These are phyloP conservation scores for Neopestalotiopsis clavispora DNA, from an alignment of 2,329 filamentous ascomycete genomes.

Conservation along the genomic window DNA sequence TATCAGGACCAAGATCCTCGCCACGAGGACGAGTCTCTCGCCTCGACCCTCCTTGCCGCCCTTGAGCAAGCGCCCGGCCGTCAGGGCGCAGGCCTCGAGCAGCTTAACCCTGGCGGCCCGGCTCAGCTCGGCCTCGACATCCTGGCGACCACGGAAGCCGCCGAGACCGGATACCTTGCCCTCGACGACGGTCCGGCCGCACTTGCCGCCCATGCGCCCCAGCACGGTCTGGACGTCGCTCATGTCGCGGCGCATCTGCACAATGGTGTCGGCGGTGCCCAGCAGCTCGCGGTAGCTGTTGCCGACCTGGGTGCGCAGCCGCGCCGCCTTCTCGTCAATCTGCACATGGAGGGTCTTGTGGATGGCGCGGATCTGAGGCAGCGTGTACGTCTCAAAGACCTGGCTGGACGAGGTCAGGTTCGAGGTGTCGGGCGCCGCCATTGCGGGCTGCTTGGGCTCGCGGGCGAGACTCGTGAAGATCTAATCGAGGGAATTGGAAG, in stretches of 20 bases:
- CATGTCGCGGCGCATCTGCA: constrained; percentile 84
- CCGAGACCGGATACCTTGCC: constrained; percentile 65
- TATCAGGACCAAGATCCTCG: constrained; percentile 78
- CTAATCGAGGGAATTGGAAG: not conserved
- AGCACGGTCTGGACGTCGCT: constrained; percentile 74
- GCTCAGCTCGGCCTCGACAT: constrained; percentile 29
- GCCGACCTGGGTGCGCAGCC: constrained; percentile 68
- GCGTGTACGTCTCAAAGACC: constrained; percentile 61
- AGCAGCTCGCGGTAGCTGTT: constrained; percentile 85
- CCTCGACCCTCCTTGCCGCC: constrained; percentile 44
- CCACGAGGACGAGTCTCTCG: constrained; percentile 58
- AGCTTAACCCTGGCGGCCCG: constrained; percentile 51
- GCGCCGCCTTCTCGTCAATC: constrained; percentile 66
- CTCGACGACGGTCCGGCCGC: constrained; percentile 74
- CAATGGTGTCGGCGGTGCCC: constrained; percentile 91
- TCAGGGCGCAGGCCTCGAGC: constrained; percentile 56
- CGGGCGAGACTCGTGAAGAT: not conserved
- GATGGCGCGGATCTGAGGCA: constrained; percentile 67
- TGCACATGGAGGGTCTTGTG: constrained; percentile 63
- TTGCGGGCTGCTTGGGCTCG: constrained; percentile 21
- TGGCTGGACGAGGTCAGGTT: constrained; percentile 54
- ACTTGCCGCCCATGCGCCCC: constrained; percentile 73
- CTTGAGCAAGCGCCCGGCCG: constrained; percentile 54
- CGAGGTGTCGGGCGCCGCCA: constrained; percentile 50
- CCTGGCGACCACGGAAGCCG: constrained; percentile 43